Base-by-base conservation (phyloP, 208 protist species). In the Trypanosoma caninum region DNA sequence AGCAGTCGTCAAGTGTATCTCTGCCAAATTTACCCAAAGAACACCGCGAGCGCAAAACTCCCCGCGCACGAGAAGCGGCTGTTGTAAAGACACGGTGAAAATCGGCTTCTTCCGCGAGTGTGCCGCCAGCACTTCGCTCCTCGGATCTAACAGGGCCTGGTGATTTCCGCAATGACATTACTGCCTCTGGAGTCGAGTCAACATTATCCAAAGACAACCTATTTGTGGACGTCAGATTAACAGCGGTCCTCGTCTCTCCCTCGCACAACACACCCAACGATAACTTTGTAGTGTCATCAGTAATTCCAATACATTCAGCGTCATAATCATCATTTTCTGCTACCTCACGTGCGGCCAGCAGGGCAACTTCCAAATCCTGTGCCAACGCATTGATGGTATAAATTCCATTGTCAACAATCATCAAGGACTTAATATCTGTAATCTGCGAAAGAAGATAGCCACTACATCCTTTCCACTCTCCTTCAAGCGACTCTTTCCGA, bases 321-420 rank as follows among this genome's bases (percentile, higher is more conserved):
- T 65, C 40, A 22, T 41, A n/a, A 31, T 53, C 33, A 34, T 75
- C 48, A 48, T 84, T 70, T 25, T 87, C 87, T 13, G 67, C 53
- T 16, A 95, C 84, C 60, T 91, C 88, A 2, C 82, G 71, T 10
- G 83, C 74, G 13, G 85, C 89, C 23, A 85, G 63, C 42, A 93
- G 77, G 3, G 85, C 89, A 6, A 93, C 53, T 63, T 95, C 89
- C 44, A 95, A 60, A 31, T 95, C 89, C 62, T 91, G 84, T 28
- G 85, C 72, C 16, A 85, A 75, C 0, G 74, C 69, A 30, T 63
- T 58, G 11, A 93, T 72, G 14, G 74, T 84, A 68, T 79, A 77
- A 37, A 93, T 59, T 52, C 74, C 65, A 56, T 82, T 76, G 44
- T 95, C 85, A 42, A 95, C 86, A 59, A 95, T 91, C 84, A 93